phyloP scores from a whole-genome alignment of 805 yeast genomes.

The Nematodospora valgi region DNA sequence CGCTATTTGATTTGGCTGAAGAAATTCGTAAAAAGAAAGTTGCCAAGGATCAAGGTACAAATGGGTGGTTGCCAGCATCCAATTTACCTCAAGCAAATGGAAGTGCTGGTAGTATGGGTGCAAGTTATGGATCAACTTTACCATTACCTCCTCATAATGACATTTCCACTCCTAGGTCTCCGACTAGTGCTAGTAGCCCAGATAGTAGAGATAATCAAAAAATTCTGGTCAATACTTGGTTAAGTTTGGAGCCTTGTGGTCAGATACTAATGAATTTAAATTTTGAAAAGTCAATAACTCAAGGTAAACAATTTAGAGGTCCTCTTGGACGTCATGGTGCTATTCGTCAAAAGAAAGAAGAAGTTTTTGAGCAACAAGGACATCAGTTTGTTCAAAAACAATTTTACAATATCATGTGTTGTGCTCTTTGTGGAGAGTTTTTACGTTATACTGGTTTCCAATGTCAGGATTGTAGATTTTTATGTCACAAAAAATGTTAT shows the following conservation, averaged over 20 bases:
- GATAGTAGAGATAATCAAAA: constrained; percentile 12
- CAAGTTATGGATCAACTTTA: constrained; percentile 1
- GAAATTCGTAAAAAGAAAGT: constrained; percentile 90
- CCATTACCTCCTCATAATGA: constrained; percentile 1
- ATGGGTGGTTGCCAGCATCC: constrained; percentile 89
- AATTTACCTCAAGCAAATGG: constrained; percentile 31
- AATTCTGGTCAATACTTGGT: constrained; percentile 73
- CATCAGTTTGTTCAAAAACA: constrained; percentile 96
- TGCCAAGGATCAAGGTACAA: constrained; percentile 61
- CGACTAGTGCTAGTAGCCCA: constrained; percentile 4
- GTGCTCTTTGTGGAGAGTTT: constrained; percentile 97
- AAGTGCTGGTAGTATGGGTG: constrained; percentile 1
- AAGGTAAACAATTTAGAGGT: constrained; percentile 40
- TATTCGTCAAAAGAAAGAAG: constrained; percentile 87
- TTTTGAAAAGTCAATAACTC: constrained; percentile 59
- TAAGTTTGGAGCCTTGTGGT: constrained; percentile 90
- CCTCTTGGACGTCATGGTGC: constrained; percentile 90
- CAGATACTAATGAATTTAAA: constrained; percentile 76
- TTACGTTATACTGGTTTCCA: constrained; percentile 82
- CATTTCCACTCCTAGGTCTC: constrained; percentile 1
- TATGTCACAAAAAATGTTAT: constrained; percentile 80
- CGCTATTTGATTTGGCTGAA: constrained; percentile 88
- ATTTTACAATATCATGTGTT: constrained; percentile 93
- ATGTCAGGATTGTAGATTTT: constrained; percentile 79
- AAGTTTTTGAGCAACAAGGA: constrained; percentile 91